Evolutionary conservation across 2,329 filamentous ascomycete species (phyloP), one percentile per base, ranked within the genome.

Genomic region (Mycosphaerella sp.): DNA sequence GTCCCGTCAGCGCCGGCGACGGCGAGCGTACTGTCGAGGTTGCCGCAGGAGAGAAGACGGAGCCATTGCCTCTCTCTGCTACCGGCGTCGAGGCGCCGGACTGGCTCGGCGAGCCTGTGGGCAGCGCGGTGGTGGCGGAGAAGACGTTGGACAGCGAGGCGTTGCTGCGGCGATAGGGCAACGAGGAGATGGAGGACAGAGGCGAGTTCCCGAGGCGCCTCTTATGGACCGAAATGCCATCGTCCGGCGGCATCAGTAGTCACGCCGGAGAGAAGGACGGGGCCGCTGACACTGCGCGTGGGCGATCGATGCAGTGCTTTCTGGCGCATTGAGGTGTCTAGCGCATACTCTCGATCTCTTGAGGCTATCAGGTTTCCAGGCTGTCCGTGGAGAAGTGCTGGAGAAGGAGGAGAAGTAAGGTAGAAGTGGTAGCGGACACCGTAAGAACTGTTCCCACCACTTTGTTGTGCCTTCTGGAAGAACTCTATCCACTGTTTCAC

Each of bases 161-260:
- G 57, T 76, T 78, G 16, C 74, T 76, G 21, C 74, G 70, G 41
- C 77, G 73, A 60, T 76, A 79, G 17, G 79, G 77, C 13, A 82
- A 70, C 16, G 74, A 70, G 6, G 57, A 59, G 34, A 85, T 74
- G 75, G 71, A 86, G 77, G 60, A 83, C 69, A 67, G 82, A 74
- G 65, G 85, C 49, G 72, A 73, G 45, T 64, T 71, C 55, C 75
- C 72, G 13, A 73, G 68, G 47, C 70, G 72, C 66, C 84, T 73
- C 71, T 84, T 87, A 57, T 81, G 78, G 52, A 82, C 69, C 50
- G 70, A 68, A 65, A 78, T 73, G 52, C 84, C 12, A 79, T 61
- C 81, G 77, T 39, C 42, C 70, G 81, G 78, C 79, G 82, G 82
- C 84, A 87, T 87, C 60, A 68, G 58, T 56, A 68, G 58, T 56